phyloP scores from a whole-genome alignment of 2,329 filamentous ascomycete genomes.

The Curvularia verruculosa region DNA sequence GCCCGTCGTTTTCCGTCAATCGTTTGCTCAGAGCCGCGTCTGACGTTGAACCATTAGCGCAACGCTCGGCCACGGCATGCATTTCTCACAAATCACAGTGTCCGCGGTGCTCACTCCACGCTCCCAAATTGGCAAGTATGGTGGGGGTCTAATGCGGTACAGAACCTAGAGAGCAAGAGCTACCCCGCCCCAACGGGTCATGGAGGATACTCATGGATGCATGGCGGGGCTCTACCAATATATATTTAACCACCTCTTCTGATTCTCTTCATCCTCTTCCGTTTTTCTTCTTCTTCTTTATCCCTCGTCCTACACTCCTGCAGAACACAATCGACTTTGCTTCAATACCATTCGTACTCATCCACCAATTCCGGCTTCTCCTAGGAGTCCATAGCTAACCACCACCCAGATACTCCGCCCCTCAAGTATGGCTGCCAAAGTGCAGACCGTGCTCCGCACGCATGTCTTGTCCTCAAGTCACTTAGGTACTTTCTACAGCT shows the following conservation, averaged over 20 bases:
- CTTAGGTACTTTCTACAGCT: slow-evolving; percentile 48
- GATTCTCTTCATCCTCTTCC: slow-evolving; percentile 6
- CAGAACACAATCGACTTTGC: neutral
- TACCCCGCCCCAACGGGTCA: slow-evolving; percentile 41
- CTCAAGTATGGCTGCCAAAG: slow-evolving; percentile 42
- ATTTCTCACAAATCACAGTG: slow-evolving; percentile 11
- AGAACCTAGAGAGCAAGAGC: slow-evolving; percentile 10
- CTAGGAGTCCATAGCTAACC: slow-evolving; percentile 29
- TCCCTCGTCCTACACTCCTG: neutral
- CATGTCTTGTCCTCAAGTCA: slow-evolving; percentile 44
- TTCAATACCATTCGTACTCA: slow-evolving; percentile 28
- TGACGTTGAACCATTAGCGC: slow-evolving; percentile 3
- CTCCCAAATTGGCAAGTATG: slow-evolving; percentile 7
- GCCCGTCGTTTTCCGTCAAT: slow-evolving; percentile 1
- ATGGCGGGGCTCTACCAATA: slow-evolving; percentile 17
- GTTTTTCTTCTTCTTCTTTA: slow-evolving; percentile 1
- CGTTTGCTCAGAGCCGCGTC: slow-evolving; percentile 8
- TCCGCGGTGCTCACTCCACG: slow-evolving; percentile 9
- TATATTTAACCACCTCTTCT: slow-evolving; percentile 31
- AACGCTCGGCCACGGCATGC: slow-evolving; percentile 1
- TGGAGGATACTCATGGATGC: slow-evolving; percentile 23
- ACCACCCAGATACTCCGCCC: slow-evolving; percentile 20
- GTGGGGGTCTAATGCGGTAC: slow-evolving; percentile 12
- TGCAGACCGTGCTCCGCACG: slow-evolving; percentile 40
- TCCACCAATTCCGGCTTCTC: slow-evolving; percentile 4